Conservation (phyloP, 2,329 filamentous ascomycete genomes). For the Aspergillus phoenicis region DNA sequence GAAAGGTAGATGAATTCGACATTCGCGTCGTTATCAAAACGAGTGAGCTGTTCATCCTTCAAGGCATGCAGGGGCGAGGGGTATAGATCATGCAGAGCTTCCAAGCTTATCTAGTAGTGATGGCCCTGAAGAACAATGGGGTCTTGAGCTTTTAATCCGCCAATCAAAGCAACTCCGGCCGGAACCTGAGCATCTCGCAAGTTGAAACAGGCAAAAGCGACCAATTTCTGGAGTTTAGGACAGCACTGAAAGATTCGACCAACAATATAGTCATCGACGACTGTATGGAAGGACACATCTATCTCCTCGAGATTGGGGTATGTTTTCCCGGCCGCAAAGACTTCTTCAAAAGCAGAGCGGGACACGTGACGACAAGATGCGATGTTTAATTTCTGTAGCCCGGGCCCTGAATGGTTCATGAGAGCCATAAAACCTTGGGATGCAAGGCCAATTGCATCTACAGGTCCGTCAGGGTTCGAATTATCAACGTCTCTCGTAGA, state of each 20-base stretch:
- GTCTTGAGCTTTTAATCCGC: conserved; percentile 60
- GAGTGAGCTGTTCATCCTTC: not conserved
- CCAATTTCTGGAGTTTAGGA: conserved; percentile 55
- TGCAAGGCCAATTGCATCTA: conserved; percentile 70
- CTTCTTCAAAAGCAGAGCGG: conserved; percentile 69
- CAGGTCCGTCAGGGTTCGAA: conserved; percentile 63
- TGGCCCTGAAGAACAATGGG: conserved; percentile 47
- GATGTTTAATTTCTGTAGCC: conserved; percentile 71
- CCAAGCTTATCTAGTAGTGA: conserved; percentile 1
- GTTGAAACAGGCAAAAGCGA: conserved; percentile 66
- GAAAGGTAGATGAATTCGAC: not conserved
- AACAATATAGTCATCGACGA: conserved; percentile 49
- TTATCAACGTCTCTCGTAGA: conserved; percentile 78
- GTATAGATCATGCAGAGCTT: not conserved
- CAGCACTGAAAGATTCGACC: conserved; percentile 50
- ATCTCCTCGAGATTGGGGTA: conserved; percentile 73
- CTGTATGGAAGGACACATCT: conserved; percentile 70
- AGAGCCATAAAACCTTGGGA: conserved; percentile 75
- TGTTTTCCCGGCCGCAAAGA: conserved; percentile 63
- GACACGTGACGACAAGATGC: conserved; percentile 82
- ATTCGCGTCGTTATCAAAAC: not conserved
- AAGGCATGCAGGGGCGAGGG: not conserved
- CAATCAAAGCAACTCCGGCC: conserved; percentile 61
- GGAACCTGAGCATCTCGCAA: conserved; percentile 60
- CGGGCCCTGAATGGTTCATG: conserved; percentile 77